Conservation (phyloP, 352 stramenopile genomes). For the Globisporangium nodosum region DNA sequence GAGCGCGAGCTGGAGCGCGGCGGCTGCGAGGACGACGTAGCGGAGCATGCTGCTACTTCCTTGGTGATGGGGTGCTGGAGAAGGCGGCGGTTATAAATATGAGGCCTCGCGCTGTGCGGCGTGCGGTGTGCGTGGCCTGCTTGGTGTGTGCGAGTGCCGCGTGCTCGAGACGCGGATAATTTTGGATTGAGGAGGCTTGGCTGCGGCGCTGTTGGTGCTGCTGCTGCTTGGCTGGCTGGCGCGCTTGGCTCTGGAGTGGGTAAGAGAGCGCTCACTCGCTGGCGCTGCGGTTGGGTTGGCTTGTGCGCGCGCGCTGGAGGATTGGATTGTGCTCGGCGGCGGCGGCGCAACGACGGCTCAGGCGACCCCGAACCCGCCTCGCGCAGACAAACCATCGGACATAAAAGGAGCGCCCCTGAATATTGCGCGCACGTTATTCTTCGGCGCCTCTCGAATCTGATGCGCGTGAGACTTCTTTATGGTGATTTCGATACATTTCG, state of each 20-base stretch:
- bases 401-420: background rate
- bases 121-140: too few species aligned
- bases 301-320: background rate
- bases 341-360: background rate
- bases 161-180: constrained; percentile 10
- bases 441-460: background rate
- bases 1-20: constrained; percentile 12
- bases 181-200: constrained; percentile 8
- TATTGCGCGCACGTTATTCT: constrained; percentile 2
- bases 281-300: background rate
- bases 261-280: background rate
- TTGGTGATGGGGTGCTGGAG: background rate
- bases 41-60: constrained; percentile 8
- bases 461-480: background rate
- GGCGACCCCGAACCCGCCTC: too few species aligned
- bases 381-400: background rate
- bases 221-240: background rate
- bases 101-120: background rate
- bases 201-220: background rate
- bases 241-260: too few species aligned
- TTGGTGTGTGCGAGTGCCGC: background rate
- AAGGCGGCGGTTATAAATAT: constrained; percentile 6
- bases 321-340: background rate
- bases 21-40: constrained; percentile 16
- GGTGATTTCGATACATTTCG: background rate